Conservation (phyloP, 306 rosid species). For the Bauhinia variegata region DNA sequence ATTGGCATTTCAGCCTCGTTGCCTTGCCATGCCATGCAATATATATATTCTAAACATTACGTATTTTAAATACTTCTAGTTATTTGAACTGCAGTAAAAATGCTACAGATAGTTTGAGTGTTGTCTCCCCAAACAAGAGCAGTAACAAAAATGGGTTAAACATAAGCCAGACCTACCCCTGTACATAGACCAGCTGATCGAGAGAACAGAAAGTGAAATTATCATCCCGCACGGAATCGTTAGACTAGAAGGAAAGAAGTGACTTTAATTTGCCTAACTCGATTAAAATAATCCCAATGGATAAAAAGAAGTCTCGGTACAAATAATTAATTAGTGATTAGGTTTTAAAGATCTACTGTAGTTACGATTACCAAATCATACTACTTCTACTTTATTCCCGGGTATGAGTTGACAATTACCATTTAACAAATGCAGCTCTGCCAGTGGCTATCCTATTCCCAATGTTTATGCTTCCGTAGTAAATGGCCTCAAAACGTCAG, state of each 20-base stretch:
- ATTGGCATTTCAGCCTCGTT: too few relatives aligned
- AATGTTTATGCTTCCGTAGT: not conserved
- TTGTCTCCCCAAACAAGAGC: conserved; percentile 37
- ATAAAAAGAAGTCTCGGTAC: not conserved
- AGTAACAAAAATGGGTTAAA: conserved; percentile 18
- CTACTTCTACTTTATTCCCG: conserved; percentile 32
- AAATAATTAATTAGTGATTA: conserved; percentile 37
- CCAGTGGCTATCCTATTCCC: not conserved
- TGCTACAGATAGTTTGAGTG: conserved; percentile 43
- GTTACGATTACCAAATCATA: not conserved
- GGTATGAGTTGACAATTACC: conserved; percentile 52
- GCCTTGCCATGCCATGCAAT: too few relatives aligned
- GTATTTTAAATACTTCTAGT: too few relatives aligned
- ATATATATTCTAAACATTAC: too few relatives aligned
- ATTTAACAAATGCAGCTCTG: conserved; percentile 21
- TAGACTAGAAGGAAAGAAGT: conserved; percentile 29
- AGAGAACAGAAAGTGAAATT: conserved; percentile 9
- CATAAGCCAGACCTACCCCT: conserved; percentile 24
- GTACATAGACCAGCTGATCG: not conserved
- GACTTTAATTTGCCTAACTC: conserved; percentile 39
- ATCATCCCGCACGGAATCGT: conserved; percentile 32
- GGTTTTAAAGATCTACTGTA: not conserved
- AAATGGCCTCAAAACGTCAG: conserved; percentile 43
- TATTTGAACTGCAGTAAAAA: too few relatives aligned
- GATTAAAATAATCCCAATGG: not conserved